Conservation (phyloP, 169 alveolate species). For the Cryptosporidium viatorum region DNA sequence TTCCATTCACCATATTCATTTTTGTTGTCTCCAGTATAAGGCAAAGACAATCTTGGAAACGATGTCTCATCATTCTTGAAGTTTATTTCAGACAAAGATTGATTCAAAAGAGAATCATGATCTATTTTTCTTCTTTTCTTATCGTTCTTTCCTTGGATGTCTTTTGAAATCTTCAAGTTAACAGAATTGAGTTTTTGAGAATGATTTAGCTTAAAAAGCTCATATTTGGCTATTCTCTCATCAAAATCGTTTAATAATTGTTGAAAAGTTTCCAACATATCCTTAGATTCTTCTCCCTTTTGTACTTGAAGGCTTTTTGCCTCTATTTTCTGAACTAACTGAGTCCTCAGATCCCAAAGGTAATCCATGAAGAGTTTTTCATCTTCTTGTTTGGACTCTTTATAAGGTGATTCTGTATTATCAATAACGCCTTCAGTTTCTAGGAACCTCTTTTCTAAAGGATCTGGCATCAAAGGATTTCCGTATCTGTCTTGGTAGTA, state of each 20-base stretch:
- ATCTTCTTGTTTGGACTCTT: background rate
- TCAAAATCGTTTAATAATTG: background rate
- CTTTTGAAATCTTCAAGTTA: background rate
- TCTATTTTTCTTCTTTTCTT: conserved; percentile 17
- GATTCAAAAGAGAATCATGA: background rate
- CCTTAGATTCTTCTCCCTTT: background rate
- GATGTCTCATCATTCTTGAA: background rate
- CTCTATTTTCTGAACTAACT: background rate
- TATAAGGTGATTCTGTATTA: background rate
- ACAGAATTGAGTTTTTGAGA: background rate
- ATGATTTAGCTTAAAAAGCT: background rate
- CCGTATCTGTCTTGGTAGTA: conserved; percentile 72
- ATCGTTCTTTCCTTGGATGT: background rate
- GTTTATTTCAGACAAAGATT: background rate
- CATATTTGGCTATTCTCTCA: background rate
- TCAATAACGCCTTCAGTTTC: background rate
- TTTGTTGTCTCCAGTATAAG: background rate
- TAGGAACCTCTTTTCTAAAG: conserved; percentile 45
- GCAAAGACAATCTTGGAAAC: background rate
- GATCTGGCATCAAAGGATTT: conserved; percentile 64
- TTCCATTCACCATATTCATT: conserved; percentile 24
- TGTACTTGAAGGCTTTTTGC: background rate
- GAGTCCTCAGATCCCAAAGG: conserved; percentile 6
- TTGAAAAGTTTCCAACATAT: background rate
- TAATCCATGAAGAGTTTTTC: background rate